Evolutionary conservation across 495 filamentous ascomycete species (phyloP).

Genomic region (Aspergillus indologenus): DNA sequence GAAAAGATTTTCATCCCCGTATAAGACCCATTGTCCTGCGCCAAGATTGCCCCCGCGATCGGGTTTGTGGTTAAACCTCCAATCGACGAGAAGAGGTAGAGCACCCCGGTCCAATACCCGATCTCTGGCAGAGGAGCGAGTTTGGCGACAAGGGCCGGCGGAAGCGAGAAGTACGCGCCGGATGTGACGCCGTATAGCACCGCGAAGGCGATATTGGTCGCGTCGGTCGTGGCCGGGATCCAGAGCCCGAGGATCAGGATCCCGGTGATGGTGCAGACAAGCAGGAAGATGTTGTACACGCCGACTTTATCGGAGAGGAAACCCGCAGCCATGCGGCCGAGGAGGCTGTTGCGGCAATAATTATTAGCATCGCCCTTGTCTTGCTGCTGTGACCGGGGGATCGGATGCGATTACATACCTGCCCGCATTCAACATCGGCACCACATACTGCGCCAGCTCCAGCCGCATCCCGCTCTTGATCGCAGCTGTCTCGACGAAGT

Average conservation of each 20-base stretch:
- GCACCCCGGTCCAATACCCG: slow-evolving; percentile 26
- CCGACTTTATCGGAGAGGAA: slow-evolving; percentile 31
- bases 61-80: slow-evolving; percentile 58
- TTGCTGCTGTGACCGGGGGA: no score
- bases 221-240: slow-evolving; percentile 24
- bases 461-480: slow-evolving; percentile 22
- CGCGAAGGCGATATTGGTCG: slow-evolving; percentile 28
- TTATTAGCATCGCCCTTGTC: no score
- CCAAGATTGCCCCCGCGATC: slow-evolving; percentile 54
- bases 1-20: slow-evolving; percentile 25
- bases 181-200: slow-evolving; percentile 32
- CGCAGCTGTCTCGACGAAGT: slow-evolving; percentile 23
- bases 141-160: slow-evolving; percentile 25
- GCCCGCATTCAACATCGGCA: slow-evolving; percentile 31
- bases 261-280: slow-evolving; percentile 20
- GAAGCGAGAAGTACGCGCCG: slow-evolving; percentile 33
- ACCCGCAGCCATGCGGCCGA: slow-evolving; percentile 33
- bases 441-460: slow-evolving; percentile 24
- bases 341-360: slow-evolving; percentile 10
- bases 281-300: slow-evolving; percentile 31
- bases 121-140: slow-evolving; percentile 28
- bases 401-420: not conserved
- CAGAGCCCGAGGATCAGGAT: slow-evolving; percentile 34
- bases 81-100: slow-evolving; percentile 22
- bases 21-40: slow-evolving; percentile 16